A percentile compares a stretch with the other conserved stretches of the same genome.
phyloP scores from a whole-genome alignment of 495 filamentous ascomycete species.

The Neurospora sp. region DNA sequence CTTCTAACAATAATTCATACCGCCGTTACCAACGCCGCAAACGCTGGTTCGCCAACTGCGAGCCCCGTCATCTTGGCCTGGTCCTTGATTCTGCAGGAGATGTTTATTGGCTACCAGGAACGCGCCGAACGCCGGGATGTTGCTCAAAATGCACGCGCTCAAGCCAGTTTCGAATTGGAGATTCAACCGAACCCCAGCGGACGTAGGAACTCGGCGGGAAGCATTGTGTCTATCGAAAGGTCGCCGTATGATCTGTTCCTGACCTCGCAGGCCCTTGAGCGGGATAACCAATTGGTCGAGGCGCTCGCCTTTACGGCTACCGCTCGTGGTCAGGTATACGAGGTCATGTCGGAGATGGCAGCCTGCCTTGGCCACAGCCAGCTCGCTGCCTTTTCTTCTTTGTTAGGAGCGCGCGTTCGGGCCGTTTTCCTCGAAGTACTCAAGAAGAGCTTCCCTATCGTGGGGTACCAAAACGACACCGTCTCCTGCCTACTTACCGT shows the following conservation, averaged over 20 bases:
- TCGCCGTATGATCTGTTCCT: slow-evolving; percentile 39
- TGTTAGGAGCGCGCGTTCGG: slow-evolving; percentile 44
- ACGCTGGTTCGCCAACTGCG: slow-evolving; percentile 36
- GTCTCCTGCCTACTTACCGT: slow-evolving; percentile 51
- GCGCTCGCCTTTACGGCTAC: slow-evolving; percentile 40
- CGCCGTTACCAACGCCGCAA: slow-evolving; percentile 43
- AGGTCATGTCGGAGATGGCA: slow-evolving; percentile 50
- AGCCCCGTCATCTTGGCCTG: slow-evolving; percentile 66
- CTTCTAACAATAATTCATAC: slow-evolving; percentile 56
- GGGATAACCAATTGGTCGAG: slow-evolving; percentile 27
- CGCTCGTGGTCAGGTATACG: slow-evolving; percentile 47
- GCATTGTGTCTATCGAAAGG: slow-evolving; percentile 40
- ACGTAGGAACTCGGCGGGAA: slow-evolving; percentile 39
- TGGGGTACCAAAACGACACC: slow-evolving; percentile 59
- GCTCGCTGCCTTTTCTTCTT: slow-evolving; percentile 34
- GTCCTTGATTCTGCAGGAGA: slow-evolving; percentile 61
- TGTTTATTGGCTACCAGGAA: slow-evolving; percentile 48
- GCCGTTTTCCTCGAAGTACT: slow-evolving; percentile 55
- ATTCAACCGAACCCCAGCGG: slow-evolving; percentile 25
- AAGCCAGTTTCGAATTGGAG: slow-evolving; percentile 41
- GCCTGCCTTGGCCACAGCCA: slow-evolving; percentile 34
- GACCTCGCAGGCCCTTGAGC: slow-evolving; percentile 27
- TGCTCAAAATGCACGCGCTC: slow-evolving; percentile 52
- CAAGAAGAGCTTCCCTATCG: slow-evolving; percentile 40
- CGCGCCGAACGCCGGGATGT: slow-evolving; percentile 50